Percentiles rank a stretch among this genome's conserved stretches.
Conservation (phyloP, 2,329 filamentous ascomycete genomes). For the Pleurostoma richardsiae region DNA sequence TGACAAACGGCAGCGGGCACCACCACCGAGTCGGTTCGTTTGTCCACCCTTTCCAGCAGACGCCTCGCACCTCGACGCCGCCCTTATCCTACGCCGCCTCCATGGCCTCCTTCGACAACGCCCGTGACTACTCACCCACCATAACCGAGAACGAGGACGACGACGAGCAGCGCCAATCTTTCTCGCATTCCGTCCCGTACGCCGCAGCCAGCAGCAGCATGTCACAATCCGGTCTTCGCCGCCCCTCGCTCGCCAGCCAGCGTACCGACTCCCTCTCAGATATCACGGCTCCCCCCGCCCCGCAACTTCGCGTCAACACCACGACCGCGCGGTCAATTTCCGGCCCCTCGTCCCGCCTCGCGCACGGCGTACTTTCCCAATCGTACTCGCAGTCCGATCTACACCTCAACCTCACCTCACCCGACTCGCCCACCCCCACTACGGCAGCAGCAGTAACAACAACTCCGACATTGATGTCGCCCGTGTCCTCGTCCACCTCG, state of each 20-base stretch:
- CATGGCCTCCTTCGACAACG: conserved; percentile 43
- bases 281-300: conserved; percentile 19
- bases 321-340: conserved; percentile 18
- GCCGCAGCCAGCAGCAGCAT: conserved; percentile 5
- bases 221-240: conserved; percentile 19
- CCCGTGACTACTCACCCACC: conserved; percentile 49
- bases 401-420: conserved; percentile 26
- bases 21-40: conserved; percentile 38
- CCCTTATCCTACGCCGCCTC: conserved; percentile 55
- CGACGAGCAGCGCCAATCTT: conserved; percentile 11
- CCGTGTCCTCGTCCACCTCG: conserved; percentile 27
- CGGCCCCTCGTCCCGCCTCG: conserved; percentile 30
- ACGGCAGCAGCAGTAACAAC: conserved; percentile 7
- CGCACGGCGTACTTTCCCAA: conserved; percentile 19
- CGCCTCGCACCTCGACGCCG: conserved; percentile 54
- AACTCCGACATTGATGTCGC: conserved; percentile 12
- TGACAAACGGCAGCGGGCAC: conserved; percentile 45
- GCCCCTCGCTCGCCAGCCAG: conserved; percentile 32
- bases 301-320: conserved; percentile 32
- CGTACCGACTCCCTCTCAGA: conserved; percentile 34
- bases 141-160: conserved; percentile 50
- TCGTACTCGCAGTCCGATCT: conserved; percentile 35
- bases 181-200: conserved; percentile 7
- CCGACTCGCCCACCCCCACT: conserved; percentile 17
- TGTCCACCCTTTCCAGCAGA: conserved; percentile 62